Percentiles rank a stretch among this genome's conserved stretches.
Evolutionary conservation across 2,329 filamentous ascomycete species (phyloP).

Genomic region (Aspergillus brasiliensis): DNA sequence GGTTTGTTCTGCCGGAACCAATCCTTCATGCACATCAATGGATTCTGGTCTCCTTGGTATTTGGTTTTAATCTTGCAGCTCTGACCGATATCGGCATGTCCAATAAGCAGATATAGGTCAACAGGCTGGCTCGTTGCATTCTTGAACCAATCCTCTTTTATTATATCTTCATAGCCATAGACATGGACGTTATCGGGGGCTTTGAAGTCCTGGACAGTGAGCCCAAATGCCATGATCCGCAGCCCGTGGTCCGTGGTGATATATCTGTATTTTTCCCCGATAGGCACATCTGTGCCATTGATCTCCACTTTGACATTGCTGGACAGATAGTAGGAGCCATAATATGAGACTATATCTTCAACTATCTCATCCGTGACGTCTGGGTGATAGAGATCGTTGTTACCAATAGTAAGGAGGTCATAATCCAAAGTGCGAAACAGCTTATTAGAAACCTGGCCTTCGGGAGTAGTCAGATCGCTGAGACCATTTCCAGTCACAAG

Average conservation of each 20-base stretch:
- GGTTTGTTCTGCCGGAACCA: neutral
- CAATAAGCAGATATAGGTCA: neutral
- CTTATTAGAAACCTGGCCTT: neutral
- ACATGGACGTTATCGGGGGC: neutral
- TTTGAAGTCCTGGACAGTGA: neutral
- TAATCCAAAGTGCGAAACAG: neutral
- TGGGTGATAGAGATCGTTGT: neutral
- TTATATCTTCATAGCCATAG: neutral
- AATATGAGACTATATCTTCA: neutral
- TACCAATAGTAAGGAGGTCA: neutral
- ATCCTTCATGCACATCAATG: neutral
- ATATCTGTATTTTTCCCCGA: neutral
- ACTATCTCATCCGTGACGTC: neutral
- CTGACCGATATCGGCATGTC: neutral
- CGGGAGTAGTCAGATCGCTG: neutral
- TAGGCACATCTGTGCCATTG: neutral
- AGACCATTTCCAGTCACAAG: conserved; percentile 1
- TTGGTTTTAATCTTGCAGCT: neutral
- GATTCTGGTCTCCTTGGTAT: neutral
- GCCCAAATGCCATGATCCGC: neutral
- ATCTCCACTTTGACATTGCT: neutral
- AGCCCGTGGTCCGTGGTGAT: neutral
- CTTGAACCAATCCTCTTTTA: neutral
- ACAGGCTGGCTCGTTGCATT: neutral
- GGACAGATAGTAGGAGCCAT: neutral